phyloP scores from a whole-genome alignment of 805 yeast genomes.

The Yarrowia sp. region DNA sequence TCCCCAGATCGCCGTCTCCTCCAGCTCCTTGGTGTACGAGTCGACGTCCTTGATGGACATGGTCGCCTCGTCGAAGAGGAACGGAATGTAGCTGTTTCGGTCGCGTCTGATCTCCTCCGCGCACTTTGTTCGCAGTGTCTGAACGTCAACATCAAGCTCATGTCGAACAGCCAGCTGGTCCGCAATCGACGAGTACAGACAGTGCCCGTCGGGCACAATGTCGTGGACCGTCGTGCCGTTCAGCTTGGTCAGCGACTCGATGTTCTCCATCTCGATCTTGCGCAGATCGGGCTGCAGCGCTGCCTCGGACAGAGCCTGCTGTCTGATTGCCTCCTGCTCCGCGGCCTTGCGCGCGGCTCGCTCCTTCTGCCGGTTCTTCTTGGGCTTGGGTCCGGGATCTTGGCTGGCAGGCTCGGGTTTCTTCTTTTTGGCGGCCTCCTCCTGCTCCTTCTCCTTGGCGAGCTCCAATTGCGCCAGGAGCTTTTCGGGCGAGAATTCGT shows the following conservation, averaged over 20 bases:
- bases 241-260: constrained; percentile 52
- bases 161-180: constrained; percentile 71
- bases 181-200: constrained; percentile 79
- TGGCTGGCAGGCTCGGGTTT: neutral
- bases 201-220: constrained; percentile 89
- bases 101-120: constrained; percentile 64
- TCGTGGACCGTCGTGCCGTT: constrained; percentile 58
- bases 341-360: constrained; percentile 73
- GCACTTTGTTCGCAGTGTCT: constrained; percentile 60
- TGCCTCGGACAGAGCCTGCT: constrained; percentile 73
- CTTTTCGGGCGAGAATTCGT: constrained; percentile 63
- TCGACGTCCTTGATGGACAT: constrained; percentile 61
- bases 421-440: constrained; percentile 25
- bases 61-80: constrained; percentile 75
- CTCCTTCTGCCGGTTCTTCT: constrained; percentile 82
- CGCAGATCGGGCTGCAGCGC: constrained; percentile 61
- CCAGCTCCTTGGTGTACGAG: constrained; percentile 65
- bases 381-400: constrained; percentile 31
- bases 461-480: constrained; percentile 59
- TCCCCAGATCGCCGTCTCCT: constrained; percentile 90
- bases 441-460: constrained; percentile 33
- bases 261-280: constrained; percentile 65
- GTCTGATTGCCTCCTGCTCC: constrained; percentile 57
- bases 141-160: constrained; percentile 41
- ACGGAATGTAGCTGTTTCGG: constrained; percentile 74